Evolutionary conservation across 495 filamentous ascomycete species (phyloP).

Genomic region (Aspergillus haitiensis): DNA sequence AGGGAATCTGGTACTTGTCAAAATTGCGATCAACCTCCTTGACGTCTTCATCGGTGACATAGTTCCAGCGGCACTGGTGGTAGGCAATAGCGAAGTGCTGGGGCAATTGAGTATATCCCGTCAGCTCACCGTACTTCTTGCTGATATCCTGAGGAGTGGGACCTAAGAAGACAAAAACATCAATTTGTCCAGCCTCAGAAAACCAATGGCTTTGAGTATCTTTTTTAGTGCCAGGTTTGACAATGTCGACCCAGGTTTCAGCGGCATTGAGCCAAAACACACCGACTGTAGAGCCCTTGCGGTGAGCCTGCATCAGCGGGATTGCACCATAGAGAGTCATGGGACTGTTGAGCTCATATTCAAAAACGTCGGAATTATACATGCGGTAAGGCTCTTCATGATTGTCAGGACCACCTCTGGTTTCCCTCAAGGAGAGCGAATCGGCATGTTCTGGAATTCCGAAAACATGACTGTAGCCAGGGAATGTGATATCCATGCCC

Average conservation of each 20-base stretch:
- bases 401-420: constrained; percentile 77
- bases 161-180: constrained; percentile 92
- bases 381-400: constrained; percentile 91
- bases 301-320: constrained; percentile 95
- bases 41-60: constrained; percentile 93
- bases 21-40: constrained; percentile 95
- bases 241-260: constrained; percentile 95
- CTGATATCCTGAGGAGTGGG: constrained; percentile 79
- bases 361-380: constrained; percentile 96
- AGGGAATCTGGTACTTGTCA: constrained; percentile 90
- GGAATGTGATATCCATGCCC: constrained; percentile 86
- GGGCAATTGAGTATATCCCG: constrained; percentile 87
- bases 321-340: constrained; percentile 99
- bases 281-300: constrained; percentile 87
- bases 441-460: constrained; percentile 95
- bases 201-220: constrained; percentile 95
- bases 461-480: constrained; percentile 87
- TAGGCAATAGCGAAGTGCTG: constrained; percentile 90
- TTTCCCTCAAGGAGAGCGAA: constrained; percentile 82
- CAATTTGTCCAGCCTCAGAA: constrained; percentile 84
- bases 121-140: constrained; percentile 83
- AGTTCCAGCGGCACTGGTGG: constrained; percentile 99
- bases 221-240: constrained; percentile 69
- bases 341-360: constrained; percentile 92
- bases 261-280: constrained; percentile 99